Conservation (phyloP, 192 early-diverging fungal genomes). For the Fimicolochytrium jonesii region DNA sequence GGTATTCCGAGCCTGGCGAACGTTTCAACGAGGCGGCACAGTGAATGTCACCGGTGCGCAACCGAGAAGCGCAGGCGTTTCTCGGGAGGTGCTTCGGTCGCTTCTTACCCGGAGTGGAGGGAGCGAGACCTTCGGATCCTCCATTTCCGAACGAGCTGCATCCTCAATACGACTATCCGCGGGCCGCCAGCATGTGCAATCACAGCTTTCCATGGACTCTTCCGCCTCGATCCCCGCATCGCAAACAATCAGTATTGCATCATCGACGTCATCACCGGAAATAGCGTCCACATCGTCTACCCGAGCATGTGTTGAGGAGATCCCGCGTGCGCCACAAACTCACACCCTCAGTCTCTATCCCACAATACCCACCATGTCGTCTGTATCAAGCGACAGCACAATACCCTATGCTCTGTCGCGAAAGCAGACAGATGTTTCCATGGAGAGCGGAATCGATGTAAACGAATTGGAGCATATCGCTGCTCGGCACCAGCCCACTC, state of each 20-base stretch:
- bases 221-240: constrained; percentile 4
- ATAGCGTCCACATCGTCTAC: too few species aligned
- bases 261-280: neutral
- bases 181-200: neutral
- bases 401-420: neutral
- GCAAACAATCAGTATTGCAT: neutral
- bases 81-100: constrained; percentile 1
- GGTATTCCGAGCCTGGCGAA: constrained; percentile 17
- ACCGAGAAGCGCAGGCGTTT: neutral
- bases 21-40: too few species aligned
- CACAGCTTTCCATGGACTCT: neutral
- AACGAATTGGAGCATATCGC: neutral
- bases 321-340: too few species aligned
- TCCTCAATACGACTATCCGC: neutral
- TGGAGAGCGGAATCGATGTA: neutral
- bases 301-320: too few species aligned
- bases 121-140: neutral
- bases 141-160: neutral
- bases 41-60: too few species aligned
- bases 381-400: neutral
- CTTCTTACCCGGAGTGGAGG: constrained; percentile 8
- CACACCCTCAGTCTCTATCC: neutral
- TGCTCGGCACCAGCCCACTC: neutral
- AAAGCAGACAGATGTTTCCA: too few species aligned
- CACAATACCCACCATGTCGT: neutral